Conservation (phyloP, 1,284 basidiomycete genomes). For the Tilletia indica region DNA sequence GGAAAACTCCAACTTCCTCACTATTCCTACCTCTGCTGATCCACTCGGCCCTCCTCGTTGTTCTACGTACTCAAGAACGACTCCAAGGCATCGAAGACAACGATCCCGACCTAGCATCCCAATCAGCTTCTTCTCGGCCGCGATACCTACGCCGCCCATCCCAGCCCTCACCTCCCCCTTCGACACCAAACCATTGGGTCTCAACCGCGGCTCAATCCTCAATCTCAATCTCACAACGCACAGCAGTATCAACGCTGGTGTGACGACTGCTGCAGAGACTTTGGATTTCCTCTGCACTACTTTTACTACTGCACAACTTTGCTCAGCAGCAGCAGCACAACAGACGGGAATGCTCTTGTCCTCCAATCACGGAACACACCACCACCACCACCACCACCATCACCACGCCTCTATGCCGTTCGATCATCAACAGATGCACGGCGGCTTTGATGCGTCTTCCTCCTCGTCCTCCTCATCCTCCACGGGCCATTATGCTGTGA, state of each 20-base stretch:
- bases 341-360: conserved; percentile 16
- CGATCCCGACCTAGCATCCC: conserved; percentile 9
- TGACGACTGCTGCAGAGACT: not conserved
- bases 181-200: not conserved
- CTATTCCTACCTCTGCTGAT: not conserved
- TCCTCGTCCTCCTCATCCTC: not conserved
- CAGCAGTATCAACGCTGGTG: not conserved
- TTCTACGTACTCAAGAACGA: not conserved
- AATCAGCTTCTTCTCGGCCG: not conserved
- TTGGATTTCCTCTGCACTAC: not conserved
- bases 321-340: not conserved
- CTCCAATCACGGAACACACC: not conserved
- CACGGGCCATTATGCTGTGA: not conserved
- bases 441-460: conserved; percentile 3
- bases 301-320: not conserved
- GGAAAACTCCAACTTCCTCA: conserved; percentile 12
- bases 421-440: conserved; percentile 13
- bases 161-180: conserved; percentile 4
- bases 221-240: not conserved
- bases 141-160: not conserved
- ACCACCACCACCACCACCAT: not conserved
- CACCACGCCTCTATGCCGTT: conserved; percentile 15
- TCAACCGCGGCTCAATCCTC: conserved; percentile 11
- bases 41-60: not conserved
- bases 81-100: conserved; percentile 12